phyloP scores from a whole-genome alignment of 2,329 filamentous ascomycete species.

The Graphiopsis chlorocephala region DNA sequence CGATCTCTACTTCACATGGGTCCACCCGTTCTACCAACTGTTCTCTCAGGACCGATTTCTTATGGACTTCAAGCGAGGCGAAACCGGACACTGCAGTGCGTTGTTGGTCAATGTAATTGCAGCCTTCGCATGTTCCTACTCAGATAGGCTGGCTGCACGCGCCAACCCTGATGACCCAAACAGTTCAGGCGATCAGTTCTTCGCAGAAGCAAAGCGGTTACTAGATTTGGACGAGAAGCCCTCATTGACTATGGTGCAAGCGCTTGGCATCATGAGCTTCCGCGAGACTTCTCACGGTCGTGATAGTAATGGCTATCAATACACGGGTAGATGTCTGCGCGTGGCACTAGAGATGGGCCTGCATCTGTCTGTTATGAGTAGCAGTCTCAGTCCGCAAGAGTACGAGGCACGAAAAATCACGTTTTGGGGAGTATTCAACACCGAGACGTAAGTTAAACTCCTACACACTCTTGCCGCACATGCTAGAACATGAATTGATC shows the following conservation, averaged over 20 bases:
- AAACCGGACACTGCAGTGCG: slow-evolving; percentile 64
- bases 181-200: slow-evolving; percentile 71
- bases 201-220: slow-evolving; percentile 64
- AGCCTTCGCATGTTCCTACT: slow-evolving; percentile 42
- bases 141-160: slow-evolving; percentile 61
- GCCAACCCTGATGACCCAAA: slow-evolving; percentile 61
- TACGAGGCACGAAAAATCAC: slow-evolving; percentile 50
- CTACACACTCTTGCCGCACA: neutral
- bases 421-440: slow-evolving; percentile 53
- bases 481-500: slow-evolving; percentile 14
- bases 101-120: slow-evolving; percentile 36
- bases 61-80: slow-evolving; percentile 60
- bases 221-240: slow-evolving; percentile 59
- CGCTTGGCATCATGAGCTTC: slow-evolving; percentile 72
- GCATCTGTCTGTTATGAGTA: slow-evolving; percentile 48
- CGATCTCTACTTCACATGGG: slow-evolving; percentile 50
- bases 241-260: slow-evolving; percentile 68
- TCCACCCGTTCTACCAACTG: slow-evolving; percentile 71
- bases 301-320: slow-evolving; percentile 70
- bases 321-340: slow-evolving; percentile 68
- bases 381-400: slow-evolving; percentile 40
- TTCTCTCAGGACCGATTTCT: slow-evolving; percentile 70
- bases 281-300: slow-evolving; percentile 66
- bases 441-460: slow-evolving; percentile 43
- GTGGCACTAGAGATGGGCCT: slow-evolving; percentile 70